Conservation (phyloP, 2,329 filamentous ascomycete genomes). For the Ceratocystis huliohia region DNA sequence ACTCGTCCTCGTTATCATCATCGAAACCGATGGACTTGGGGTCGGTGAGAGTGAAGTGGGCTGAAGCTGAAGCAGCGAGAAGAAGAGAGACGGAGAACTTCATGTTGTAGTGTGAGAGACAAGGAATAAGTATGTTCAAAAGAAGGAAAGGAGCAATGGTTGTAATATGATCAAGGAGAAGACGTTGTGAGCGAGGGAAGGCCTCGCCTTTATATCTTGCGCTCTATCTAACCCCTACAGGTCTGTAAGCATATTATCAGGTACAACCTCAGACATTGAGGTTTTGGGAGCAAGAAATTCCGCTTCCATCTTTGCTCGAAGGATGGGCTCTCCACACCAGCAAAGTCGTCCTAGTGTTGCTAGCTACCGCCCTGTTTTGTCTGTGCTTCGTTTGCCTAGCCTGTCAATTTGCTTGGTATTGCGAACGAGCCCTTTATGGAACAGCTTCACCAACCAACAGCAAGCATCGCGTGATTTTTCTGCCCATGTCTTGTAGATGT, state of each 20-base stretch:
- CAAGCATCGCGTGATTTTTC: neutral
- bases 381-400: constrained; percentile 2
- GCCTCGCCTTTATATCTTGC: neutral
- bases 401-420: constrained; percentile 7
- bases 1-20: constrained; percentile 18
- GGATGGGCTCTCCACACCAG: neutral
- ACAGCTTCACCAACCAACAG: neutral
- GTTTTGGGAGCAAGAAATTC: neutral
- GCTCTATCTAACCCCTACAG: neutral
- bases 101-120: constrained; percentile 3
- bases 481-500: neutral
- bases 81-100: constrained; percentile 19
- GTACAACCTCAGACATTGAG: neutral
- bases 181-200: neutral
- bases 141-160: neutral
- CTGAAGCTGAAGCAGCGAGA: constrained; percentile 17
- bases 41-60: constrained; percentile 20
- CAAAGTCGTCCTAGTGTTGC: neutral
- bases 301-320: neutral
- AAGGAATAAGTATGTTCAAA: neutral
- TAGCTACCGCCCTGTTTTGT: neutral
- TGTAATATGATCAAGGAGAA: neutral
- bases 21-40: constrained; percentile 19
- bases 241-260: constrained; percentile 3
- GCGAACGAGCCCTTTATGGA: neutral